Conservation (phyloP, 805 yeast species). For the Barnettozyma botsteinii region DNA sequence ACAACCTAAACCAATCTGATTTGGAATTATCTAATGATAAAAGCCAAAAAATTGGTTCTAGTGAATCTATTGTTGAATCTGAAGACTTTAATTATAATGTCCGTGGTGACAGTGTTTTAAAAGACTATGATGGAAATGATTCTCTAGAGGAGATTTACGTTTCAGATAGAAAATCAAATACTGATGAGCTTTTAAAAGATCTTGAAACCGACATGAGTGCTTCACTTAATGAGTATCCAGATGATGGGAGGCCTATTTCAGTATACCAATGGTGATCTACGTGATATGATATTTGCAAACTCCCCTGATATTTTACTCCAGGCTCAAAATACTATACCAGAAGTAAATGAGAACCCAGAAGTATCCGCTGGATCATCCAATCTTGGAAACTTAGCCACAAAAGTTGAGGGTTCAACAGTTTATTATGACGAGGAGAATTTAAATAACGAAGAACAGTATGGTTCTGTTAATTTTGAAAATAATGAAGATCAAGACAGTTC, state of each 20-base stretch:
- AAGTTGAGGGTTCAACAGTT: neutral
- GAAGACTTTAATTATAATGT: neutral
- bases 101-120: slow-evolving; percentile 7
- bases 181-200: neutral
- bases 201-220: neutral
- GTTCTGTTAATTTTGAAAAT: neutral
- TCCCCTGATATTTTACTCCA: slow-evolving; percentile 6
- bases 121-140: neutral
- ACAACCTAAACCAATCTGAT: too few species aligned
- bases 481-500: neutral
- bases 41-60: slow-evolving; percentile 1
- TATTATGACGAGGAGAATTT: too few species aligned
- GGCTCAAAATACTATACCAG: neutral
- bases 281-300: slow-evolving; percentile 11
- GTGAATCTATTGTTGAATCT: neutral
- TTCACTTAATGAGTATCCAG: neutral
- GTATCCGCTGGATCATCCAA: slow-evolving; percentile 1
- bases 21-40: too few species aligned
- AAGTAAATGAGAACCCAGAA: neutral
- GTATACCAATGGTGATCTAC: slow-evolving; percentile 10
- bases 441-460: too few species aligned
- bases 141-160: neutral
- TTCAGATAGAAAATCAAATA: too few species aligned
- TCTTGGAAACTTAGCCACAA: neutral
- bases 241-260: slow-evolving; percentile 10